These are phyloP conservation scores for Clarireedia paspali DNA, from an alignment of 2,329 filamentous ascomycete genomes.

Conservation along the genomic window DNA sequence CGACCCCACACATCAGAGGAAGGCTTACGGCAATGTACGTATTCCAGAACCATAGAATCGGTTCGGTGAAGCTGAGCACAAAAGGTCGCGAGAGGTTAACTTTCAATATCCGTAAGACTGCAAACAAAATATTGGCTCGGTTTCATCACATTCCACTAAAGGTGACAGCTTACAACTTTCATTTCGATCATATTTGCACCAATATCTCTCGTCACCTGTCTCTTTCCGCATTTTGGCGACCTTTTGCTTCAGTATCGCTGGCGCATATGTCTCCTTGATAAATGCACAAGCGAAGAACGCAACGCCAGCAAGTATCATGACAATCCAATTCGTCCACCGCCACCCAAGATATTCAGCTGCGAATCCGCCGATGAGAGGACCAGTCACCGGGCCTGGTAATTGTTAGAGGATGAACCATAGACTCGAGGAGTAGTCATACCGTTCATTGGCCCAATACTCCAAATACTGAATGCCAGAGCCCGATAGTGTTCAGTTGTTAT, in stretches of 20 bases:
- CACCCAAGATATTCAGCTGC: conserved; percentile 71
- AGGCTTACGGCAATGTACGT: conserved; percentile 50
- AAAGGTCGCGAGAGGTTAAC: conserved; percentile 73
- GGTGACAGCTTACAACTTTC: conserved; percentile 1
- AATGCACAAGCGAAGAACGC: conserved; percentile 51
- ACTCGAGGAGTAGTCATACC: conserved; percentile 34
- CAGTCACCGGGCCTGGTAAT: conserved; percentile 39
- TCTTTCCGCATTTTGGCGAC: conserved; percentile 58
- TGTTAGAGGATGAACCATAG: not conserved
- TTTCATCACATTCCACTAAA: not conserved
- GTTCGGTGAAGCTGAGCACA: conserved; percentile 69
- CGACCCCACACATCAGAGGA: not conserved
- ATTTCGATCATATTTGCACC: conserved; percentile 55
- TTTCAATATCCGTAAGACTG: conserved; percentile 60
- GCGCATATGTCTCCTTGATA: conserved; percentile 70
- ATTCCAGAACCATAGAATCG: conserved; percentile 68
- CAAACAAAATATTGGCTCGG: conserved; percentile 29
- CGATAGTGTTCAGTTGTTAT: conserved; percentile 74
- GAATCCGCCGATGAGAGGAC: conserved; percentile 75
- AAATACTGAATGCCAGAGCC: conserved; percentile 75
- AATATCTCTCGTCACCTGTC: conserved; percentile 64
- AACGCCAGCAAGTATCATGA: conserved; percentile 61
- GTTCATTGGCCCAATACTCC: conserved; percentile 78
- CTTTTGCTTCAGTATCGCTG: conserved; percentile 59
- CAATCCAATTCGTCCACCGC: conserved; percentile 82